Conservation (phyloP, 1,284 basidiomycete species). For the Trichosporon faecale region DNA sequence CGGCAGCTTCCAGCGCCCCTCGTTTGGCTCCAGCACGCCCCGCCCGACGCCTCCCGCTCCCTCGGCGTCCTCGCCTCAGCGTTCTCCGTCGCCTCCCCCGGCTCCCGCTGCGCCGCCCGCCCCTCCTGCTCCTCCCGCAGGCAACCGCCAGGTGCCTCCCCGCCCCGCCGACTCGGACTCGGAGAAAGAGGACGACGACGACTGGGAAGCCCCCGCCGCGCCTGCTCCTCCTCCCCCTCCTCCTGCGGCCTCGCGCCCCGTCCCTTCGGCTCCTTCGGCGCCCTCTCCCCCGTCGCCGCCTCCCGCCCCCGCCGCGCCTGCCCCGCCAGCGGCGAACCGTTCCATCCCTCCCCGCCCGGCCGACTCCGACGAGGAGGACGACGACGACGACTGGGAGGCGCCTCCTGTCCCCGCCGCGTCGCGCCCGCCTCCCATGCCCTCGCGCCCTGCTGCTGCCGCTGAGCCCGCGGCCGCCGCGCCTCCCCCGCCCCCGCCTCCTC, state of each 20-base stretch:
- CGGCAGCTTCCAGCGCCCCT: slow-evolving; percentile 20
- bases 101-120: slow-evolving; percentile 25
- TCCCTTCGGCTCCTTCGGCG: slow-evolving; percentile 37
- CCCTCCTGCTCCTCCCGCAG: slow-evolving; percentile 36
- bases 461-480: slow-evolving; percentile 15
- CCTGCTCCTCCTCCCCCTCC: slow-evolving; percentile 26
- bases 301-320: slow-evolving; percentile 24
- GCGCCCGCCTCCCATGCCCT: slow-evolving; percentile 28
- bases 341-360: slow-evolving; percentile 33
- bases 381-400: slow-evolving; percentile 40
- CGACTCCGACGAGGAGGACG: slow-evolving; percentile 39
- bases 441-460: slow-evolving; percentile 14
- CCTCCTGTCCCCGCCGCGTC: slow-evolving; percentile 33
- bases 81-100: slow-evolving; percentile 36
- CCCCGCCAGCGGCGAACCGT: slow-evolving; percentile 25
- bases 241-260: slow-evolving; percentile 19
- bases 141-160: slow-evolving; percentile 27
- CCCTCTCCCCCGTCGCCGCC: slow-evolving; percentile 44
- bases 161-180: slow-evolving; percentile 36
- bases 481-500: slow-evolving; percentile 32
- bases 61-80: slow-evolving; percentile 32
- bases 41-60: slow-evolving; percentile 20
- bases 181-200: slow-evolving; percentile 39
- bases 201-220: slow-evolving; percentile 31
- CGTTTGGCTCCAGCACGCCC: slow-evolving; percentile 19